phyloP scores from a whole-genome alignment of 345 rosid species.

The Adansonia digitata region DNA sequence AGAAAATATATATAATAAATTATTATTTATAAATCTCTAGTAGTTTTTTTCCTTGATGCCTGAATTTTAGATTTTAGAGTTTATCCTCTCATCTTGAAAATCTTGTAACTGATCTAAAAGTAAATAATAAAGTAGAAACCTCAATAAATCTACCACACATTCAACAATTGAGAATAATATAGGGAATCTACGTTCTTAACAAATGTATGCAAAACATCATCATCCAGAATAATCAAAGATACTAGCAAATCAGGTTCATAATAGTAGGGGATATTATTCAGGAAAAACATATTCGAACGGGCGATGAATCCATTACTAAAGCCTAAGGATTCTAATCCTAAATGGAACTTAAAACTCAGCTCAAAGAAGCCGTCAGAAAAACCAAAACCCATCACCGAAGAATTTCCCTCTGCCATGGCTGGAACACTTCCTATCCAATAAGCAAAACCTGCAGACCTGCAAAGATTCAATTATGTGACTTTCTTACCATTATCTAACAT shows the following conservation, averaged over 20 bases:
- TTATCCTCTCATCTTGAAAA: too few relatives aligned
- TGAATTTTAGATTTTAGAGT: too few relatives aligned
- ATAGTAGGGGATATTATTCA: conserved; percentile 16
- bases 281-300: conserved; percentile 18
- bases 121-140: neutral
- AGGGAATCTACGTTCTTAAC: neutral
- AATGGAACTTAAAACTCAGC: conserved; percentile 17
- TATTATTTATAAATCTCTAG: too few relatives aligned
- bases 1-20: too few relatives aligned
- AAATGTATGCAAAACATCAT: conserved; percentile 1
- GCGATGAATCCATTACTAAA: conserved; percentile 13
- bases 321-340: conserved; percentile 27
- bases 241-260: conserved; percentile 17
- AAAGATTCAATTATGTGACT: conserved; percentile 33
- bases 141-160: neutral
- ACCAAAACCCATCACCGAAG: conserved; percentile 23
- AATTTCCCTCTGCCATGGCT: conserved; percentile 26
- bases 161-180: neutral
- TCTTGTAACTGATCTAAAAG: too few relatives aligned
- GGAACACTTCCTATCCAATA: conserved; percentile 24
- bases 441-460: conserved; percentile 48
- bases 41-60: too few relatives aligned
- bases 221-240: conserved; percentile 19
- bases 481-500: conserved; percentile 32
- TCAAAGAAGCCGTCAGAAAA: conserved; percentile 23